Percentiles rank a stretch among this genome's conserved stretches.
Conservation (phyloP, 805 yeast genomes). For the Yarrowia sp. region DNA sequence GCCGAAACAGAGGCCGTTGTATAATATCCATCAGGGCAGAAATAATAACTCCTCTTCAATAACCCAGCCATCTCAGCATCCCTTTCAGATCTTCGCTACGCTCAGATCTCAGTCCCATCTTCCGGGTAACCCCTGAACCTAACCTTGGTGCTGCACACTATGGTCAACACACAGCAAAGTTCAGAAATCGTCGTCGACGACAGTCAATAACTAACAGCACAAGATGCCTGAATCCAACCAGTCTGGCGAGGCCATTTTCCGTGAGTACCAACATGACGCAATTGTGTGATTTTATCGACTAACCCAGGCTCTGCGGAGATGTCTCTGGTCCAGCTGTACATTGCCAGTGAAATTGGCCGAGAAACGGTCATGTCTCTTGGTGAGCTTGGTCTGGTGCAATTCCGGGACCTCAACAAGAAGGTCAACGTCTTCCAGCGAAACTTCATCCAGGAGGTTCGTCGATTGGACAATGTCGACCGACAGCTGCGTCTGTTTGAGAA, state of each 20-base stretch:
- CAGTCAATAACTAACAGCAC: conserved; percentile 6
- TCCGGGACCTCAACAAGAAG: conserved; percentile 79
- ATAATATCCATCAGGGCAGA: too few species aligned
- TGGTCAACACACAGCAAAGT: conserved; percentile 20
- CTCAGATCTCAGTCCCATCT: neutral
- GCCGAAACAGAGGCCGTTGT: too few species aligned
- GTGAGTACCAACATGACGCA: conserved; percentile 31
- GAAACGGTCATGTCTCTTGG: conserved; percentile 86
- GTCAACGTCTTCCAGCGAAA: conserved; percentile 85
- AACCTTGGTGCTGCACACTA: neutral
- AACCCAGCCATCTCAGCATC: too few species aligned
- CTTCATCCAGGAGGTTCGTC: conserved; percentile 83
- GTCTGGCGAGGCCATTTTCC: conserved; percentile 41
- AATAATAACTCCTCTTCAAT: too few species aligned
- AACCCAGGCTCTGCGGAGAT: conserved; percentile 84
- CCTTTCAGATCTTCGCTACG: too few species aligned
- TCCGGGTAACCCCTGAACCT: conserved; percentile 3
- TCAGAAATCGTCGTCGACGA: conserved; percentile 21
- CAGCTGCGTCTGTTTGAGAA: conserved; percentile 55
- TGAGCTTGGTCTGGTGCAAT: conserved; percentile 79
- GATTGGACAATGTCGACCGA: conserved; percentile 81
- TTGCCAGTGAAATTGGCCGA: conserved; percentile 85
- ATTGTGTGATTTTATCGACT: neutral
- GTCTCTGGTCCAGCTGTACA: conserved; percentile 87
- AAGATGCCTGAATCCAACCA: conserved; percentile 18